Evolutionary conservation across 352 stramenopile species (phyloP).

Genomic region (Globisporangium apiculatum): DNA sequence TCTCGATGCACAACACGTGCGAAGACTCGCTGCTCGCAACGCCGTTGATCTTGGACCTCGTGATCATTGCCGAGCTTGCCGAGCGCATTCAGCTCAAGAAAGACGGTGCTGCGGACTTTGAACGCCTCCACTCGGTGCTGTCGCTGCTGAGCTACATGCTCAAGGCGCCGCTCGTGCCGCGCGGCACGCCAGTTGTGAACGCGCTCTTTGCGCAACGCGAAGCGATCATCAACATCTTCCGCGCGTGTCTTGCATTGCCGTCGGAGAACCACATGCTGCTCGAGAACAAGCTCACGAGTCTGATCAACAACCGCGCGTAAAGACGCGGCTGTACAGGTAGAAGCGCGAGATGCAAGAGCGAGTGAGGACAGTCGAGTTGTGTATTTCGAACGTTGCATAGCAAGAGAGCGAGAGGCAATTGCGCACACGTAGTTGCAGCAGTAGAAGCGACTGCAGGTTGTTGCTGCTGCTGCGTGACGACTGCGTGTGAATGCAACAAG

Average conservation of each 20-base stretch:
- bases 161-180: conserved; percentile 97
- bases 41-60: conserved; percentile 97
- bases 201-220: conserved; percentile 97
- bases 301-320: conserved; percentile 68
- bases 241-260: conserved; percentile 94
- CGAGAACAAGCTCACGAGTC: conserved; percentile 91
- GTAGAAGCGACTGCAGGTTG: too few relatives aligned
- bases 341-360: not conserved
- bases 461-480: too few relatives aligned
- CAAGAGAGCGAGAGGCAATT: too few relatives aligned
- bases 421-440: too few relatives aligned
- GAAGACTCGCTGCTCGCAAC: conserved; percentile 98
- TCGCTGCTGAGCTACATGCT: conserved; percentile 98
- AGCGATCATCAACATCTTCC: conserved; percentile 98
- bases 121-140: conserved; percentile 96
- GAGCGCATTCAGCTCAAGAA: conserved; percentile 95
- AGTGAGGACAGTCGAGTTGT: too few relatives aligned
- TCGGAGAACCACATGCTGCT: conserved; percentile 98
- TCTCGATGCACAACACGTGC: conserved; percentile 99
- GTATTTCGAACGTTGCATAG: too few relatives aligned
- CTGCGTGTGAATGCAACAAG: too few relatives aligned
- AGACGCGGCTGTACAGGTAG: not conserved
- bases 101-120: conserved; percentile 82
- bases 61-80: conserved; percentile 96
- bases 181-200: conserved; percentile 98